phyloP scores from a whole-genome alignment of 2,329 filamentous ascomycete species.

The Neodidymelliopsis sp. region DNA sequence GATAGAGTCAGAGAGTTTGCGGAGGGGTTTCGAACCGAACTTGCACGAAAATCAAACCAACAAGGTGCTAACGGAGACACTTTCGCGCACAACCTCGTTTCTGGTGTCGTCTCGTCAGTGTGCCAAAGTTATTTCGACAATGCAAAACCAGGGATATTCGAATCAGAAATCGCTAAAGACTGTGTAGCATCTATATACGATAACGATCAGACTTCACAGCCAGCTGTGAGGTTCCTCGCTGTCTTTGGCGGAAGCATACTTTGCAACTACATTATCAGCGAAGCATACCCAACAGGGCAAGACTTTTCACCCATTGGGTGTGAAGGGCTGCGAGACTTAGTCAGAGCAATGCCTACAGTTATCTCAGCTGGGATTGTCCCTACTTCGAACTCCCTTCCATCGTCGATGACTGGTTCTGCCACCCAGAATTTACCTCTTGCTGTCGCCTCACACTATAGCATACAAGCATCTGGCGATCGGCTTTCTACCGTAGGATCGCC shows the following conservation, averaged over 20 bases:
- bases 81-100: neutral
- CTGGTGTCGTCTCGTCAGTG: slow-evolving; percentile 2
- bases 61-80: neutral
- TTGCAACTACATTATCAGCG: slow-evolving; percentile 6
- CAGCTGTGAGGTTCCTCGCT: neutral
- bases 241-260: slow-evolving; percentile 5
- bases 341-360: neutral
- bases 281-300: neutral
- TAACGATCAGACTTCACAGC: neutral
- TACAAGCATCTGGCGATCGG: no score
- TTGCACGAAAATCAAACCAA: neutral
- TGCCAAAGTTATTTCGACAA: neutral
- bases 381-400: no score
- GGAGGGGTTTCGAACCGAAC: neutral
- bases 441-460: no score
- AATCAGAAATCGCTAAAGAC: neutral
- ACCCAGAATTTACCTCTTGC: no score
- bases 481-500: no score
- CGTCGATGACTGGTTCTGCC: no score
- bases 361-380: no score
- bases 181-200: slow-evolving; percentile 4
- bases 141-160: neutral
- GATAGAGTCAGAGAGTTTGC: neutral
- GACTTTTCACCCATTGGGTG: neutral
- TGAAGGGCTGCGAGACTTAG: neutral